These are phyloP conservation scores for Ustilago bromivora DNA, from an alignment of 1,284 basidiomycete species.

Conservation along the genomic window DNA sequence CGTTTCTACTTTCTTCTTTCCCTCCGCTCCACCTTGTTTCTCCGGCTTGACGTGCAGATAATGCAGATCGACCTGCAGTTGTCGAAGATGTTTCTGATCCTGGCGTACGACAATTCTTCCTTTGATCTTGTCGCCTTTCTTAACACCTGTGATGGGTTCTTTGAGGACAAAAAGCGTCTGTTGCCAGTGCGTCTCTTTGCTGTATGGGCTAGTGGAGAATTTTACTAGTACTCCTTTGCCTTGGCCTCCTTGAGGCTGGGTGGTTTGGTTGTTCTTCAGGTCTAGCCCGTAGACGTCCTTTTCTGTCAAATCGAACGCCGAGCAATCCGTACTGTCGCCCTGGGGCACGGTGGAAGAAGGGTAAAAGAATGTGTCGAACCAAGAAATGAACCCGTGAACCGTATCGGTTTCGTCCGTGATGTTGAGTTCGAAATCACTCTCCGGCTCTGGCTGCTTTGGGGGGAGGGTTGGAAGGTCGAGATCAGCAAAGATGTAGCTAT, in stretches of 20 bases:
- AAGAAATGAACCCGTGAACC: conserved; percentile 63
- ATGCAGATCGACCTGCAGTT: conserved; percentile 91
- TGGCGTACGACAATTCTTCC: conserved; percentile 88
- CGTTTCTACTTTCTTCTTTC: conserved; percentile 31
- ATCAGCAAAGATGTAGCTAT: conserved; percentile 56
- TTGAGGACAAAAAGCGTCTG: conserved; percentile 90
- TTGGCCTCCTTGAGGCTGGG: background rate
- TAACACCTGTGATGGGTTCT: conserved; percentile 78
- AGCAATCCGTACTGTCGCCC: conserved; percentile 29
- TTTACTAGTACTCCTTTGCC: conserved; percentile 75
- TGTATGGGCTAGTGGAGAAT: conserved; percentile 90
- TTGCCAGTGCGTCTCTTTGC: conserved; percentile 96
- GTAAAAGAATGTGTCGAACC: conserved; percentile 70
- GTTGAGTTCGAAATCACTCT: conserved; percentile 46
- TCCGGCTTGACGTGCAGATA: conserved; percentile 71
- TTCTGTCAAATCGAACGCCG: conserved; percentile 20
- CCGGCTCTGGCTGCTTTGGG: conserved; percentile 68
- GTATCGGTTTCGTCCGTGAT: conserved; percentile 11
- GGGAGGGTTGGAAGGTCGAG: conserved; percentile 58
- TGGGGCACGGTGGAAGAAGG: conserved; percentile 20
- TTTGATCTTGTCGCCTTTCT: conserved; percentile 81
- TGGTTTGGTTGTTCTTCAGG: conserved; percentile 79
- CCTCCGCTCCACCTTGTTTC: background rate
- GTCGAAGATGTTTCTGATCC: conserved; percentile 83
- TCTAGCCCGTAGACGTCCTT: conserved; percentile 78